Base-by-base conservation (phyloP, 2,329 filamentous ascomycete genomes). In the Camillea tinctor region DNA sequence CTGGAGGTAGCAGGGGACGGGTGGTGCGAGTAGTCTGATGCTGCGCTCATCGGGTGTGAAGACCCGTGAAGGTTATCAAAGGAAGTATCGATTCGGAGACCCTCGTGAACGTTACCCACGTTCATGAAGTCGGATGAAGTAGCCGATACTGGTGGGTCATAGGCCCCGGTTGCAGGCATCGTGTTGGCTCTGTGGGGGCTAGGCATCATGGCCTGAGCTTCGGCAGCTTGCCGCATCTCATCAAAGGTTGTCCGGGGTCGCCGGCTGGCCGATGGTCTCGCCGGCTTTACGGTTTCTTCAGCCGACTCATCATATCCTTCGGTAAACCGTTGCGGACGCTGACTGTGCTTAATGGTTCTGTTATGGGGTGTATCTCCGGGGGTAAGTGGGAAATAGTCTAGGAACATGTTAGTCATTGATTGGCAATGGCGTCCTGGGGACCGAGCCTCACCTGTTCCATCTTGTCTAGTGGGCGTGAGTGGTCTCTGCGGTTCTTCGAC, bases 301-400 rank as follows among this genome's bases (percentile, higher is more conserved):
- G 87, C 85, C 15, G 85, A 87, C 72, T 86, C 85, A 67, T 89
- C 86, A 64, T 87, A 87, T 52, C 79, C 80, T 23, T 88, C 84
- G 2, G 81, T 73, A 69, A 89, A 89, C 57, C 88, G 75, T 66
- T 73, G 77, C 2, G 77, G 77, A 3, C 74, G 73, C 17, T 73
- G 64, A 52, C 77, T 72, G 44, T 79, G 75, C 74, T 81, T 81
- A 51, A 73, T 68, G 50, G 76, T 67, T 54, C 77, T 75, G 62
- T 81, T 75, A 63, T 82, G 80, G 50, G 88, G 88, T 20, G 87
- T 90, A 56, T 86, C 84, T 68, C 83, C 84, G 56, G 89, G 88
- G 24, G 89, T 91, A 52, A 88, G 83, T 59, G 88, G 88, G 65
- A 85, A 84, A 68, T 86, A 88, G 65, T 78, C 87, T 72, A 88